phyloP scores from a whole-genome alignment of 345 rosid genomes.

The Geranium rotundifolium region DNA sequence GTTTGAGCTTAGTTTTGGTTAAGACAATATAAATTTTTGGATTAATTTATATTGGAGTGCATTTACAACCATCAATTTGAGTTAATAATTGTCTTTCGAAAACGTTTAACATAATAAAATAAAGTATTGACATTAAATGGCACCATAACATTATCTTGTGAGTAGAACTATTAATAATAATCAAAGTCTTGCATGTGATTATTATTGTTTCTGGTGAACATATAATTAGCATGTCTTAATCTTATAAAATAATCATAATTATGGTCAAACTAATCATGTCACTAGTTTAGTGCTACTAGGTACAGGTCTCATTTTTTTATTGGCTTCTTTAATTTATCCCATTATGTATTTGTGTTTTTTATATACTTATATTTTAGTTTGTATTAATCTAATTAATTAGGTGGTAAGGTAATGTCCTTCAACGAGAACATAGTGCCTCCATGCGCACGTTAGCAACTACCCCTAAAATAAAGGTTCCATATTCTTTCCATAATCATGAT shows the following conservation, averaged over 20 bases:
- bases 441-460: conserved; percentile 2
- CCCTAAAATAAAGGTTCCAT: not conserved
- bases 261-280: conserved; percentile 15
- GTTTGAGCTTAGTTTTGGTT: too few relatives aligned
- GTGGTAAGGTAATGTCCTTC: conserved; percentile 19
- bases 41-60: too few relatives aligned
- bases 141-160: not conserved
- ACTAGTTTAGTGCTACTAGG: conserved; percentile 6
- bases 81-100: too few relatives aligned
- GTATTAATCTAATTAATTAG: not conserved
- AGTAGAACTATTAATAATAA: not conserved
- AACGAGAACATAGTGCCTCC: conserved; percentile 3
- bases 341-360: too few relatives aligned
- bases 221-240: not conserved
- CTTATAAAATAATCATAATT: not conserved
- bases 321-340: not conserved
- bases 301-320: too few relatives aligned
- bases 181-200: not conserved
- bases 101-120: too few relatives aligned
- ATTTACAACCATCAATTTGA: too few relatives aligned
- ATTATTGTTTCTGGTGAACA: not conserved
- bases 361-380: not conserved
- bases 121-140: too few relatives aligned
- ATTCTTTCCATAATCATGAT: too few relatives aligned
- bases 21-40: too few relatives aligned